phyloP scores from a whole-genome alignment of 1,284 basidiomycete species.

The Quambalaria eucalypti region DNA sequence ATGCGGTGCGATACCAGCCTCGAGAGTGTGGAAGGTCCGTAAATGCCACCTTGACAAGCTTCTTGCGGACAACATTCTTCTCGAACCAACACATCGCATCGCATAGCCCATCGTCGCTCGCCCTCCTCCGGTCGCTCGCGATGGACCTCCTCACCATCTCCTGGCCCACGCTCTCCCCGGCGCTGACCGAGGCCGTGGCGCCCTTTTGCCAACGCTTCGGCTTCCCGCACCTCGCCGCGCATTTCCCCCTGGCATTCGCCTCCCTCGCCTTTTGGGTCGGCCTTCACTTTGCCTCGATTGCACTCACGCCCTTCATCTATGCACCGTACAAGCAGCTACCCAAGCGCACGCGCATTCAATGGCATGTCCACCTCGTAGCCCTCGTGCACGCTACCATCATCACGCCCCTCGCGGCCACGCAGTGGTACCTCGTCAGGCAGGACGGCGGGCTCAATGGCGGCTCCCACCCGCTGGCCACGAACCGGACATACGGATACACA shows the following conservation, averaged over 20 bases:
- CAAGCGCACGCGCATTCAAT: constrained; percentile 34
- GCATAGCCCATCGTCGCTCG: background rate
- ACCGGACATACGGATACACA: constrained; percentile 43
- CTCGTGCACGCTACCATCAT: constrained; percentile 33
- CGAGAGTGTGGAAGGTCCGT: too few relatives aligned
- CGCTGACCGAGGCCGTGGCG: constrained; percentile 3
- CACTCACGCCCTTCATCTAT: constrained; percentile 39
- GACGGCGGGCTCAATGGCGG: constrained; percentile 16
- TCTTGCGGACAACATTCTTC: too few relatives aligned
- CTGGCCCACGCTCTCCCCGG: background rate
- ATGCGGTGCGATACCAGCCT: too few relatives aligned
- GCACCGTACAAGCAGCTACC: constrained; percentile 19
- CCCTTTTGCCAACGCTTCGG: constrained; percentile 27
- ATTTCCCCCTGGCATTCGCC: constrained; percentile 35
- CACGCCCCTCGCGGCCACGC: constrained; percentile 23
- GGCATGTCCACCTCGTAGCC: constrained; percentile 48
- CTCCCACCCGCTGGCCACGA: constrained; percentile 16
- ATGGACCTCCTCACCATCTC: background rate
- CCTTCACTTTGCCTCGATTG: constrained; percentile 39
- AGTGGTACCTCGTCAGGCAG: constrained; percentile 27
- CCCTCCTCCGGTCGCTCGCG: background rate
- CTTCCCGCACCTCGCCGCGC: constrained; percentile 31
- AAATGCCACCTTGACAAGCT: background rate
- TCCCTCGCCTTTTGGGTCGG: constrained; percentile 37
- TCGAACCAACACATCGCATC: background rate